Evolutionary conservation across 2,329 filamentous ascomycete genomes (phyloP).

Genomic region (Amphichorda felina): DNA sequence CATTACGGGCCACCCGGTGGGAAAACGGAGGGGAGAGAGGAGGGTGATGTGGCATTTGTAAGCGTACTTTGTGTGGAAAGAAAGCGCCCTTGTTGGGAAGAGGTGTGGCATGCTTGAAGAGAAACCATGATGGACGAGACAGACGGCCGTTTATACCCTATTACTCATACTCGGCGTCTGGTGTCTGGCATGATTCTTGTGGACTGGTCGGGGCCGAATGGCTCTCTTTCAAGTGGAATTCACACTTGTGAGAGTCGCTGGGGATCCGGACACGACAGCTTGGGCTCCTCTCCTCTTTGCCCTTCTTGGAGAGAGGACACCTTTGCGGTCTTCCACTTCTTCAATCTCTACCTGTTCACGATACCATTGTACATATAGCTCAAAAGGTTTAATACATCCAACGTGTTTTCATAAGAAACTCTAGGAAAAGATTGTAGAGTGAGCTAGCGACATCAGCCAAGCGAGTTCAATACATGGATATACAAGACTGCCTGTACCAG

Average conservation of each 20-base stretch:
- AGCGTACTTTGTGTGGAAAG: neutral
- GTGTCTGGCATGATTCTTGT: too few species aligned
- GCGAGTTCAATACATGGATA: constrained; percentile 3
- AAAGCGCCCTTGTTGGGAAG: neutral
- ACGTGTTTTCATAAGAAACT: neutral
- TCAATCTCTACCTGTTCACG: neutral
- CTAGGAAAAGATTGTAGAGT: constrained; percentile 1
- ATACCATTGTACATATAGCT: neutral
- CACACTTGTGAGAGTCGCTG: too few species aligned
- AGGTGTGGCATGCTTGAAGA: too few species aligned
- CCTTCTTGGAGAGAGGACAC: too few species aligned
- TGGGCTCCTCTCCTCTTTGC: too few species aligned
- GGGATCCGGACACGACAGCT: too few species aligned
- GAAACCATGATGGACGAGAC: too few species aligned
- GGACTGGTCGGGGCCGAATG: too few species aligned
- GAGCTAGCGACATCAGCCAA: neutral
- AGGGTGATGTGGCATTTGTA: neutral
- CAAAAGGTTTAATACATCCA: constrained; percentile 1
- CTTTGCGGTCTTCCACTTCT: neutral
- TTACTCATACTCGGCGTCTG: too few species aligned
- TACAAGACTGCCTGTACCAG: constrained; percentile 1
- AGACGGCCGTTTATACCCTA: too few species aligned
- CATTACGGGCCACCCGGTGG: neutral
- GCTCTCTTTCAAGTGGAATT: too few species aligned
- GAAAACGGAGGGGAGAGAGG: neutral